Conservation (phyloP, 495 filamentous ascomycete species). For the Penicillium pancosmium region DNA sequence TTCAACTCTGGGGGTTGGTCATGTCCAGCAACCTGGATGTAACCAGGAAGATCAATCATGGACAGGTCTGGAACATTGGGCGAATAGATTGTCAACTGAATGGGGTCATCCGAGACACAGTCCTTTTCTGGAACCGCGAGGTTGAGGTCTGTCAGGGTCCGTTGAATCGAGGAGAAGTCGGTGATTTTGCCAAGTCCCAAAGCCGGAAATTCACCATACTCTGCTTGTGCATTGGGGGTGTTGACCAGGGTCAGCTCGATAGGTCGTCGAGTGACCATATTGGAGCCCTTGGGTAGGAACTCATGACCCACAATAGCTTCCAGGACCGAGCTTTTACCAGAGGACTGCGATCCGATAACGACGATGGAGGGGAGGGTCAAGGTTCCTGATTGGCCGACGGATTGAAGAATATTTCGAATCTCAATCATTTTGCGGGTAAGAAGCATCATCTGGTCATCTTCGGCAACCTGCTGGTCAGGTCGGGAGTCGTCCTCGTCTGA, state of each 20-base stretch:
- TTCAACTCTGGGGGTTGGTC: constrained; percentile 93
- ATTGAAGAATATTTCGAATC: constrained; percentile 86
- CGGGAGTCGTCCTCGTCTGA: constrained; percentile 71
- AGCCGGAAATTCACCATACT: constrained; percentile 96
- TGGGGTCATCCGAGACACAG: constrained; percentile 95
- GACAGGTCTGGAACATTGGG: constrained; percentile 95
- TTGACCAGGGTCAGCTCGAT: constrained; percentile 98
- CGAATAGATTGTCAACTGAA: constrained; percentile 92
- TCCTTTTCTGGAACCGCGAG: constrained; percentile 85
- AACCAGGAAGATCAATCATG: constrained; percentile 93
- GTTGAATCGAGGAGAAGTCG: constrained; percentile 91
- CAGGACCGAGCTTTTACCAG: constrained; percentile 95
- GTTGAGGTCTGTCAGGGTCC: constrained; percentile 93
- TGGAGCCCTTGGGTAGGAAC: constrained; percentile 94
- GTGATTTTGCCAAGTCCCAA: constrained; percentile 88
- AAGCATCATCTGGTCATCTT: constrained; percentile 99
- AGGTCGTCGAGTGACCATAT: constrained; percentile 96
- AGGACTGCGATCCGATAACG: constrained; percentile 97
- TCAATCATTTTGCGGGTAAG: constrained; percentile 99
- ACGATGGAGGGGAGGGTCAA: constrained; percentile 94
- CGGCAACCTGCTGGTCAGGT: constrained; percentile 63
- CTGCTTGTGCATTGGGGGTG: constrained; percentile 83
- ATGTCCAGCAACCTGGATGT: constrained; percentile 90
- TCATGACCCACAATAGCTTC: constrained; percentile 98
- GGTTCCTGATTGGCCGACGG: constrained; percentile 85